phyloP scores from a whole-genome alignment of 768 basidiomycete species.

The Holtermanniella nyarrowii region DNA sequence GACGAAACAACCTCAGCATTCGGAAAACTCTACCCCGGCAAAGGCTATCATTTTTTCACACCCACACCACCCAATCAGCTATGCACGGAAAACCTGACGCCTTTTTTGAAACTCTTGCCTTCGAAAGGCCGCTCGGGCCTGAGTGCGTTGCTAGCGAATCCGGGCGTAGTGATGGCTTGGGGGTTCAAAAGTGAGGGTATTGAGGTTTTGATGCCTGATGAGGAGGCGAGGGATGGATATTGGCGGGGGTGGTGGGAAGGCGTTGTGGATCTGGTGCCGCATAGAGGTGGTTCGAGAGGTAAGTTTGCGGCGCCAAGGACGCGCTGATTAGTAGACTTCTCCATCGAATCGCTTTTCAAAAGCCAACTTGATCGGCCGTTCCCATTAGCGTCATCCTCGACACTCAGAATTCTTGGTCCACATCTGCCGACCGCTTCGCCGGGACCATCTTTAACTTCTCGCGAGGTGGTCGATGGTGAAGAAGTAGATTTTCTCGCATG shows the following conservation, averaged over 20 bases:
- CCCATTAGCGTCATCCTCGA: slow-evolving; percentile 14
- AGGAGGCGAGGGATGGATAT: slow-evolving; percentile 2
- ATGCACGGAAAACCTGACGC: slow-evolving; percentile 96
- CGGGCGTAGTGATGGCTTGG: slow-evolving; percentile 29
- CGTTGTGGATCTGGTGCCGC: slow-evolving; percentile 61
- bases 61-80: slow-evolving; percentile 60
- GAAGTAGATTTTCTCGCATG: too few species aligned
- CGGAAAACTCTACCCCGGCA: slow-evolving; percentile 26
- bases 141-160: slow-evolving; percentile 52
- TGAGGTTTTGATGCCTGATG: slow-evolving; percentile 26
- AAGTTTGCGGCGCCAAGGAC: slow-evolving; percentile 48
- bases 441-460: too few species aligned
- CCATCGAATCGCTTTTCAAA: slow-evolving; percentile 24
- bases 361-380: slow-evolving; percentile 24
- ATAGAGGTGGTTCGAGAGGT: slow-evolving; percentile 13
- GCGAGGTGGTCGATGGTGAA: too few species aligned
- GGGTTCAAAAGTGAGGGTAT: slow-evolving; percentile 33
- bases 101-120: slow-evolving; percentile 86
- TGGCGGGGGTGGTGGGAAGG: slow-evolving; percentile 55
- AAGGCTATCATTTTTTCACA: not conserved
- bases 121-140: slow-evolving; percentile 84
- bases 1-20: slow-evolving; percentile 21
- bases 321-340: slow-evolving; percentile 11
- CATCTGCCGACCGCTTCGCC: too few species aligned
- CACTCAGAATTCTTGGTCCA: too few species aligned